These are phyloP conservation scores for Cyberlindnera subsufficiens DNA, from an alignment of 805 yeast genomes.

Conservation along the genomic window DNA sequence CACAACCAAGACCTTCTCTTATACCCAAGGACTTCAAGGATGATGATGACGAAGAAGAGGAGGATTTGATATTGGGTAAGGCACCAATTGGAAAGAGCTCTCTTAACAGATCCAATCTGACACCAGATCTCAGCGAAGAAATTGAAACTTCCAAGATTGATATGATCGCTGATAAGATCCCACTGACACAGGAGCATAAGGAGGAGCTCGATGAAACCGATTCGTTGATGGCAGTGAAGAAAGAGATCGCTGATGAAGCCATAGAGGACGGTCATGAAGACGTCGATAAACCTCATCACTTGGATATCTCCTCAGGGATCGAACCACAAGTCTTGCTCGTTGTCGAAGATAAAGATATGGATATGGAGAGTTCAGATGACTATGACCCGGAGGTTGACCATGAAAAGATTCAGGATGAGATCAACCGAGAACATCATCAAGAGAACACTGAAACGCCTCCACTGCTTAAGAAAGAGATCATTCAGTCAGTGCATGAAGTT, in stretches of 20 bases:
- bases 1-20: slow-evolving; percentile 16
- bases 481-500: no score
- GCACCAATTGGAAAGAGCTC: no score
- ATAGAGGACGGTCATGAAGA: neutral
- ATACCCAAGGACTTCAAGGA: slow-evolving; percentile 23
- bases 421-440: neutral
- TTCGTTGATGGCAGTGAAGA: neutral
- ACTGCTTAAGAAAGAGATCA: no score
- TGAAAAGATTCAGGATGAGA: neutral
- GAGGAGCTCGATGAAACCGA: slow-evolving; percentile 11
- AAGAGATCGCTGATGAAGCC: neutral
- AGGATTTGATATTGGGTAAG: slow-evolving; percentile 5
- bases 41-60: slow-evolving; percentile 22
- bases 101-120: neutral
- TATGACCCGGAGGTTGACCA: slow-evolving; percentile 12
- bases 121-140: neutral
- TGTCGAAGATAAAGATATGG: neutral
- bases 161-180: slow-evolving; percentile 12
- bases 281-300: neutral
- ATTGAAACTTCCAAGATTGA: slow-evolving; percentile 1
- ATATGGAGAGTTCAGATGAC: slow-evolving; percentile 8
- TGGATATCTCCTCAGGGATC: neutral
- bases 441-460: no score
- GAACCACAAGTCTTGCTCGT: slow-evolving; percentile 2
- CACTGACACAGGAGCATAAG: slow-evolving; percentile 16